Evolutionary conservation across 73 alveolate species (phyloP).

Genomic region (Paraurostyla sp.): DNA sequence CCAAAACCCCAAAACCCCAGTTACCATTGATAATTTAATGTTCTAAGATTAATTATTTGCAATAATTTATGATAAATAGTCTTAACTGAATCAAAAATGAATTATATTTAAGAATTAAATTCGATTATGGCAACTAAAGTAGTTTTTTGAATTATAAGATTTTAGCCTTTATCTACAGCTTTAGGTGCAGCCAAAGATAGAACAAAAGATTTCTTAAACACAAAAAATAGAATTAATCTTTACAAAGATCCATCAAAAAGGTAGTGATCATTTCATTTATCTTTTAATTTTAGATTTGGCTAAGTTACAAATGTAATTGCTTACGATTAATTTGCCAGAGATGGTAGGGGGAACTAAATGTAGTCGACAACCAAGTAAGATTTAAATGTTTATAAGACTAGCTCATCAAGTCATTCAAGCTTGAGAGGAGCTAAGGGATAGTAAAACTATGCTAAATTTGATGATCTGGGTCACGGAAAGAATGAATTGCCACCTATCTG

Average conservation of each 20-base stretch:
- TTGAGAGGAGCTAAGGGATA: neutral
- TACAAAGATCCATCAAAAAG: slow-evolving; percentile 1
- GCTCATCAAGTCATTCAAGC: neutral
- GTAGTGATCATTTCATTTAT: neutral
- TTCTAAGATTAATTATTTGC: neutral
- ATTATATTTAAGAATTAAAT: slow-evolving; percentile 33
- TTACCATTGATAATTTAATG: neutral
- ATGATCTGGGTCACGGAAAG: slow-evolving; percentile 48
- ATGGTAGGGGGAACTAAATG: neutral
- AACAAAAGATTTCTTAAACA: slow-evolving; percentile 27
- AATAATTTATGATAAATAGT: neutral
- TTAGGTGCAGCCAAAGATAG: slow-evolving; percentile 27
- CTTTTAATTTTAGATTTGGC: neutral
- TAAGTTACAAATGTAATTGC: slow-evolving; percentile 32
- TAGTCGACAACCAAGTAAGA: slow-evolving; percentile 22
- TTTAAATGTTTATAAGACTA: neutral
- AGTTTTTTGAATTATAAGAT: neutral
- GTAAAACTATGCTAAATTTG: neutral
- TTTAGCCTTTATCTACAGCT: slow-evolving; percentile 4
- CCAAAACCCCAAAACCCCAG: slow-evolving; percentile 51
- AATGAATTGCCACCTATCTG: slow-evolving; percentile 47
- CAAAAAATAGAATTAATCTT: neutral
- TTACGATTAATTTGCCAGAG: slow-evolving; percentile 5
- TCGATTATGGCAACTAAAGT: slow-evolving; percentile 32
- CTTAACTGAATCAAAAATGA: too few species aligned